A percentile compares a stretch with the other conserved stretches of the same genome.
phyloP scores from a whole-genome alignment of 1,139 yeast genomes.

The Yamadazyma friedrichii region DNA sequence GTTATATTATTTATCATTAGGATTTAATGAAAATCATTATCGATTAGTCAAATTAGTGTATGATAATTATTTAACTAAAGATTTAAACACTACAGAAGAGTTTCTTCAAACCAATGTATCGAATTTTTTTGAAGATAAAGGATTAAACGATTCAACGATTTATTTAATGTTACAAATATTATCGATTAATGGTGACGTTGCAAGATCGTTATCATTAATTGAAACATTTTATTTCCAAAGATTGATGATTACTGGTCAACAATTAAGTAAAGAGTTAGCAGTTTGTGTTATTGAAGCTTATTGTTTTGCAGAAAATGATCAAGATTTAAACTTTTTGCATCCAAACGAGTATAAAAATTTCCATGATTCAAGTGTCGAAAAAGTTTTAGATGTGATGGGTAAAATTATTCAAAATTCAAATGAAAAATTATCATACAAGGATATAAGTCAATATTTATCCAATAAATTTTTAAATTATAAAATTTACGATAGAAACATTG shows the following conservation, averaged over 20 bases:
- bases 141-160: constrained; percentile 7
- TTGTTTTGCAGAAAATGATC: constrained; percentile 19
- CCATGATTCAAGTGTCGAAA: constrained; percentile 26
- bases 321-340: not conserved
- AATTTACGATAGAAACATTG: constrained; percentile 24
- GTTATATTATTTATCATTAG: constrained; percentile 24
- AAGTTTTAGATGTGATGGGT: constrained; percentile 33
- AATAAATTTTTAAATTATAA: constrained; percentile 27
- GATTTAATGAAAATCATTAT: constrained; percentile 25
- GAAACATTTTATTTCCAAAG: constrained; percentile 39
- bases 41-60: constrained; percentile 28
- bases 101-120: constrained; percentile 13
- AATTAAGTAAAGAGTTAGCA: constrained; percentile 34
- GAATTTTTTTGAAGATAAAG: constrained; percentile 9
- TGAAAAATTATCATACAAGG: constrained; percentile 24
- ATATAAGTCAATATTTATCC: constrained; percentile 32
- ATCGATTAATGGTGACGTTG: constrained; percentile 38
- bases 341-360: constrained; percentile 1
- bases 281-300: constrained; percentile 37
- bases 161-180: constrained; percentile 30
- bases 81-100: constrained; percentile 22
- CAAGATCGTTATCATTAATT: constrained; percentile 32
- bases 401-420: constrained; percentile 21
- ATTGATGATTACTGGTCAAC: constrained; percentile 29
- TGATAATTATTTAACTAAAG: constrained; percentile 30